A percentile compares a stretch with the other conserved stretches of the same genome.
Conservation (phyloP, 805 yeast genomes). For the Lachancea dasiensis region DNA sequence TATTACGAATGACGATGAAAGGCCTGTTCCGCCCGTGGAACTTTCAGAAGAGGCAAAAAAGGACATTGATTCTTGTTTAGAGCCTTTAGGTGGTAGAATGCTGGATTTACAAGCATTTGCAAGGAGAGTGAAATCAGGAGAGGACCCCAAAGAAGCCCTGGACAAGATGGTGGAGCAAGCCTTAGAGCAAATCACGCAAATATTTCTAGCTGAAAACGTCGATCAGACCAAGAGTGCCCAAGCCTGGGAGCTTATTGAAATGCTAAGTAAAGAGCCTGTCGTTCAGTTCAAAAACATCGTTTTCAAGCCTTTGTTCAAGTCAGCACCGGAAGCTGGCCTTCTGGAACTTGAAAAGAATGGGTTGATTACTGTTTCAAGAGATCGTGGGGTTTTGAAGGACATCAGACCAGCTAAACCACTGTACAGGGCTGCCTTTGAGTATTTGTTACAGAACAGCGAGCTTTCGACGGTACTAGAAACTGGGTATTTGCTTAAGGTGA, state of each 20-base stretch:
- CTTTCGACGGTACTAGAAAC: constrained; percentile 60
- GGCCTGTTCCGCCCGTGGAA: constrained; percentile 10
- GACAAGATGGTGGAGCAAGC: constrained; percentile 78
- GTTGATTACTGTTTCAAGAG: constrained; percentile 62
- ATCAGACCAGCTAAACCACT: constrained; percentile 82
- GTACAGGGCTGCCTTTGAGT: constrained; percentile 69
- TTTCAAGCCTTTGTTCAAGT: constrained; percentile 53
- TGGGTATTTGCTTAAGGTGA: constrained; percentile 47
- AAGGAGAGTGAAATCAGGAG: constrained; percentile 85
- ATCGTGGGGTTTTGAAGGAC: constrained; percentile 64
- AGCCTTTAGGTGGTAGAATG: constrained; percentile 92
- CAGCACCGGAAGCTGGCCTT: constrained; percentile 50
- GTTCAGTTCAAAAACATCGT: constrained; percentile 48
- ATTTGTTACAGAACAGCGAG: constrained; percentile 51
- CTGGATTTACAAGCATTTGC: constrained; percentile 86
- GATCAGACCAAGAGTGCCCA: constrained; percentile 68
- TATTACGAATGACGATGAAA: constrained; percentile 25
- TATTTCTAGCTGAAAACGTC: constrained; percentile 48
- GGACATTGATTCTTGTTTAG: constrained; percentile 51
- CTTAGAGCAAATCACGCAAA: constrained; percentile 80
- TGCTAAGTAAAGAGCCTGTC: constrained; percentile 45
- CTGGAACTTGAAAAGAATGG: constrained; percentile 75
- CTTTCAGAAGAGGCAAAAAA: constrained; percentile 19
- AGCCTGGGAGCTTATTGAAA: constrained; percentile 77
- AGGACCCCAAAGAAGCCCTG: constrained; percentile 68